Evolutionary conservation across 257 asterid species (phyloP), one percentile per base, ranked within the genome.

Genomic region (Capsicum baccatum): DNA sequence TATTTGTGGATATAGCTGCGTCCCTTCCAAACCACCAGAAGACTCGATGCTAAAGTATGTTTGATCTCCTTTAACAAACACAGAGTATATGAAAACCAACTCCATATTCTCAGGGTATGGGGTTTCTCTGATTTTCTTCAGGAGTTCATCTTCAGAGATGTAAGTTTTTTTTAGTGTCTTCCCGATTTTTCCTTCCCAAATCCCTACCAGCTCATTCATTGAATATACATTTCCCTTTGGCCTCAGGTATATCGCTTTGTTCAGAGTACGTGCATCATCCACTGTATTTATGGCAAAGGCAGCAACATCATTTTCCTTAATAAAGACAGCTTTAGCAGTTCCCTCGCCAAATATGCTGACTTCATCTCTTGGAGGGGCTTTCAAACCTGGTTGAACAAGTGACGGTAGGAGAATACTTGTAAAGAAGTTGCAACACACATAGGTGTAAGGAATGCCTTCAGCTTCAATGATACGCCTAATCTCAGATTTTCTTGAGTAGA

Each of bases 271-370:
- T 15, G 92, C 91, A 90, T 96, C 99, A 83, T 96, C 98, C 83
- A 93, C 94, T 8, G 99, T 86, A 84, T 91, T 87, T 63, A 96
- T 92, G 17, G 97, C 91, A 89, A 96, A 96, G 79, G 98, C 85
- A 70, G 98, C 99, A 85, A 93, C 98, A 85, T 96, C 99, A 5
- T 88, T 84, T 90, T 92, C 94, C 85, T 90, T 92, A 90, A 92
- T 85, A 83, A 94, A 96, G 50, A 94, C 94, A 63, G 96, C 98
- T 96, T 88, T 90, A 37, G 84, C 90, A 13, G 90, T 92, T 85
- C 99, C 99, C 76, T 92, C 96, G 76, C 98, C 98, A 37, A 92
- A 96, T 83, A 94, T 90, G 58, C 74, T 89, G 90, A 92, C 99
- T 88, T 89, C 92, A 56, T 94, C 97, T 84, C 91, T 89, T 0